Percentiles rank a stretch among this genome's conserved stretches.
Evolutionary conservation across 176 grass and related monocot species (phyloP).

Genomic region (Carex cristatella): DNA sequence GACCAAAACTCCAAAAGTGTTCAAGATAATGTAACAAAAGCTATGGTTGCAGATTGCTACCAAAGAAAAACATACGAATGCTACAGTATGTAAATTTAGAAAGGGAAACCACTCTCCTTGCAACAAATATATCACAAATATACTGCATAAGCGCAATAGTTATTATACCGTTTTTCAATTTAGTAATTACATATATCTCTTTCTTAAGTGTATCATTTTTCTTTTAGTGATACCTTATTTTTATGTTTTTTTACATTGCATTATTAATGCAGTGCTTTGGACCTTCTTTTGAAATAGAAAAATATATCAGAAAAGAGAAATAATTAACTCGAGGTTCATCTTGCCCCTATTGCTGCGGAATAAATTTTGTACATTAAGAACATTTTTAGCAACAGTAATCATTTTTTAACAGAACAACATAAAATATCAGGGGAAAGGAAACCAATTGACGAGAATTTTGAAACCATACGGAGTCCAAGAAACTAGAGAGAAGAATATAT

Average conservation of each 20-base stretch:
- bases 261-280: background rate
- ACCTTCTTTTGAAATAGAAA: background rate
- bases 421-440: background rate
- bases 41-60: no score
- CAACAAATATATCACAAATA: background rate
- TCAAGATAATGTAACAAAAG: no score
- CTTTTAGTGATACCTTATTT: background rate
- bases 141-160: background rate
- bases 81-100: background rate
- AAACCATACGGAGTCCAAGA: background rate
- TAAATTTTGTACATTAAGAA: background rate
- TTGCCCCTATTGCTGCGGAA: no score
- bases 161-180: background rate
- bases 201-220: background rate
- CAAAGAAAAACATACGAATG: no score
- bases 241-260: background rate
- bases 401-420: no score
- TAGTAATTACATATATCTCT: background rate
- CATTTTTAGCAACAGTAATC: background rate
- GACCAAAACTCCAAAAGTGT: no score
- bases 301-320: background rate
- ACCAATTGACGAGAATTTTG: background rate
- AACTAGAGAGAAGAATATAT: background rate
- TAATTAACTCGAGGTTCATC: background rate
- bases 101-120: background rate